phyloP scores from a whole-genome alignment of 805 yeast species.

The Suhomyces faveliae region DNA sequence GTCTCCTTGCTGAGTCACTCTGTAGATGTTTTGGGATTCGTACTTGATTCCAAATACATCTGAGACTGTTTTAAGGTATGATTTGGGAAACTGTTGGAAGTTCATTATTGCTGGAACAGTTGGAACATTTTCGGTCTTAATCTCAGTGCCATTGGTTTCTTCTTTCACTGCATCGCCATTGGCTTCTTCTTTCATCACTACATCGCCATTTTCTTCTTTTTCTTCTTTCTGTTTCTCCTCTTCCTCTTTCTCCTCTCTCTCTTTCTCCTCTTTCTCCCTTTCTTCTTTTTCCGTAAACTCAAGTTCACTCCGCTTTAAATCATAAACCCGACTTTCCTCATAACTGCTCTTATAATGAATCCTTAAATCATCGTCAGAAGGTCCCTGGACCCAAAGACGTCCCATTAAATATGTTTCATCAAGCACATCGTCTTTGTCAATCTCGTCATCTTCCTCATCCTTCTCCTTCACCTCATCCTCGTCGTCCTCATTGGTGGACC shows the following conservation, averaged over 20 bases:
- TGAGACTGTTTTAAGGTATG: constrained; percentile 23
- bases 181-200: background rate
- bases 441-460: constrained; percentile 28
- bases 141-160: background rate
- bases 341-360: constrained; percentile 18
- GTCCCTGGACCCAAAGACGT: constrained; percentile 89
- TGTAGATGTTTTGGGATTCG: constrained; percentile 16
- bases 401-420: constrained; percentile 75
- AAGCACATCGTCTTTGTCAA: constrained; percentile 43
- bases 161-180: background rate
- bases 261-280: background rate
- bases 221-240: background rate
- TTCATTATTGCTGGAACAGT: constrained; percentile 10
- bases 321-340: constrained; percentile 3
- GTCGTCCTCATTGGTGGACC: constrained; percentile 38
- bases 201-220: background rate
- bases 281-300: constrained; percentile 1
- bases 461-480: constrained; percentile 31
- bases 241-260: background rate
- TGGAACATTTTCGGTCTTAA: background rate
- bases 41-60: constrained; percentile 32
- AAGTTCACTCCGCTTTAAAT: constrained; percentile 11
- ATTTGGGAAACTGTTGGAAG: constrained; percentile 21
- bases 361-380: constrained; percentile 48
- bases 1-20: constrained; percentile 9